These are phyloP conservation scores for Scutellaria baicalensis DNA, from an alignment of 257 asterid species.

Conservation along the genomic window DNA sequence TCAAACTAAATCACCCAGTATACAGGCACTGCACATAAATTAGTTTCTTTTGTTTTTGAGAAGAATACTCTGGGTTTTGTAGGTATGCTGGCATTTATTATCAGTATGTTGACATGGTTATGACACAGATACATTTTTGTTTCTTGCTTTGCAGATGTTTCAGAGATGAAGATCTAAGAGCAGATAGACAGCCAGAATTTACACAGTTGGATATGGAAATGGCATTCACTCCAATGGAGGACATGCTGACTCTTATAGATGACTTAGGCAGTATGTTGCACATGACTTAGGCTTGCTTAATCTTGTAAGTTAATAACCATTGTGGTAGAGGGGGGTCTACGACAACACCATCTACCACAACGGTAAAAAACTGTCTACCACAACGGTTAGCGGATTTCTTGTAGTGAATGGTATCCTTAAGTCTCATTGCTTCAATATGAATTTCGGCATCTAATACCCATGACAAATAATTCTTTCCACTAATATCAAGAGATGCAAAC, in stretches of 20 bases:
- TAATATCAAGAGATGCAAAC: background rate
- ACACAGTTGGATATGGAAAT: conserved; percentile 94
- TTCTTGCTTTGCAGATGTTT: no score
- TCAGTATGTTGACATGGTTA: no score
- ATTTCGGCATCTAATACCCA: background rate
- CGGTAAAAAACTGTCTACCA: no score
- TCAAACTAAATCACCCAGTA: no score
- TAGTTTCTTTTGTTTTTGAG: background rate
- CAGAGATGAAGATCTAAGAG: no score
- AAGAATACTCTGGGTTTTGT: no score
- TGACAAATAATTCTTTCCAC: background rate
- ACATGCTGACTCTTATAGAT: conserved; percentile 91
- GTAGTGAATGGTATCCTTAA: background rate
- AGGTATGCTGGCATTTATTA: background rate
- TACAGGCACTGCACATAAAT: no score
- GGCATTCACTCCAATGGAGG: conserved; percentile 93
- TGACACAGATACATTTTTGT: no score
- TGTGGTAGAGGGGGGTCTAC: no score
- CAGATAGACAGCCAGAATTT: conserved; percentile 84
- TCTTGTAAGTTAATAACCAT: conserved; percentile 62
- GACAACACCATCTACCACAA: no score
- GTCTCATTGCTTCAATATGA: background rate
- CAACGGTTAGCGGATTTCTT: no score
- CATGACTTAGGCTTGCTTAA: conserved; percentile 75
- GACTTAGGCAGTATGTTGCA: conserved; percentile 63